Base-by-base conservation (phyloP, 2,329 filamentous ascomycete species). In the Microdochium paspali region DNA sequence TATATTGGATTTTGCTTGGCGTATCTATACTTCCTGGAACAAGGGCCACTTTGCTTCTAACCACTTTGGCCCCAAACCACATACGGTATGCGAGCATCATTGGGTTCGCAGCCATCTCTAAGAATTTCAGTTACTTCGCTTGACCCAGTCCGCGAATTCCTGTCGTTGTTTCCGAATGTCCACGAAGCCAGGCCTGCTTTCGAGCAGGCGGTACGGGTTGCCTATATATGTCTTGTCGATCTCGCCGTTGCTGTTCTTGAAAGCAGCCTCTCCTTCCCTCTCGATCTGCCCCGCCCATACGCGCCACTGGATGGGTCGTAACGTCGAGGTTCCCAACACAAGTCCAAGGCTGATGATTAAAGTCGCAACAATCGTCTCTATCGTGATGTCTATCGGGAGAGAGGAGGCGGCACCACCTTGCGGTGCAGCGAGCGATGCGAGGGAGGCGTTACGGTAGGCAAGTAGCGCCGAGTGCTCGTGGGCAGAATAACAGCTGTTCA, bases 251-350 rank as follows among this genome's bases (percentile, higher is more conserved):
- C 68, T 71, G 55, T 74, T 67, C 50, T 73, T 66, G 58, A 82
- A 80, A 25, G 78, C 74, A 51, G 75, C 68, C 58, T 75, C 65
- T 56, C 85, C 85, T 67, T 93, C 76, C 51, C 85, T 74, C 73
- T 95, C 88, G 62, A 97, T 77, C 72, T 90, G 82, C 47, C 87
- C 85, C 10, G 87, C 86, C 86, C 87, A 93, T 24, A 82, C 79
- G 47, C 80, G 77, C 84, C 86, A 90, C 64, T 84, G 79, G 56
- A 97, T 91, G 2, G 93, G 93, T 62, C 88, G 85, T 53, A 97
- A 73, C 42, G 81, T 79, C 12, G 87, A 83, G 3, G 87, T 85
- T 30, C 83, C 82, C 1, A 89, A 66, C 1, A 96, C 89, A 24
- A 97, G 80, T 39, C 91, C 93, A 1, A 89, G 63, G 47, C 84